These are phyloP conservation scores for Podospora sp. DNA, from an alignment of 495 filamentous ascomycete species.

Conservation along the genomic window DNA sequence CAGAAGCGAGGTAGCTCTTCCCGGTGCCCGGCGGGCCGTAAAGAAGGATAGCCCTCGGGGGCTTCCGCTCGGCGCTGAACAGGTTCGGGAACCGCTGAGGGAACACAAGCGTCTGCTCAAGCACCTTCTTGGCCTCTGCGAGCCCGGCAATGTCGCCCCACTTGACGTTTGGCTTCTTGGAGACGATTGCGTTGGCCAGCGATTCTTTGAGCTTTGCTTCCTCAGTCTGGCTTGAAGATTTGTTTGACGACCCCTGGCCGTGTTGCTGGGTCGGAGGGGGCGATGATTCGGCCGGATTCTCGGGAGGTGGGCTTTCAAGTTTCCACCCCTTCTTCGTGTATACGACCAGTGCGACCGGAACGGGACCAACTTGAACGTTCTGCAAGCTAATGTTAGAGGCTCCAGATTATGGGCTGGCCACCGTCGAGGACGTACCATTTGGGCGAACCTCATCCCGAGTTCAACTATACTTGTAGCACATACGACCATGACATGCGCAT, in stretches of 20 bases:
- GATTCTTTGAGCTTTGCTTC: background rate
- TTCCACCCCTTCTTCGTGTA: background rate
- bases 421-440: background rate
- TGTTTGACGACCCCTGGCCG: background rate
- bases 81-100: conserved; percentile 94
- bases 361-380: too few relatives aligned
- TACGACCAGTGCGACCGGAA: background rate
- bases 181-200: conserved; percentile 65
- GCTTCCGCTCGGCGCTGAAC: conserved; percentile 88
- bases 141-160: conserved; percentile 96
- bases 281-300: background rate
- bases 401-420: too few relatives aligned
- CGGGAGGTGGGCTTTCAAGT: background rate
- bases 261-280: background rate
- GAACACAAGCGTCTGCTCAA: conserved; percentile 92
- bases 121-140: conserved; percentile 84
- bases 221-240: background rate
- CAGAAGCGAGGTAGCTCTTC: conserved; percentile 91
- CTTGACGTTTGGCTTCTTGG: conserved; percentile 86
- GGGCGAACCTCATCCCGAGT: too few relatives aligned
- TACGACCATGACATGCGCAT: background rate
- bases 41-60: conserved; percentile 94
- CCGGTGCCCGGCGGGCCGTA: conserved; percentile 94
- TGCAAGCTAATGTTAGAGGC: too few relatives aligned
- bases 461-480: background rate